A percentile compares a stretch with the other conserved stretches of the same genome.
Conservation (phyloP, 768 basidiomycete genomes). For the Pulveroboletus sp. region DNA sequence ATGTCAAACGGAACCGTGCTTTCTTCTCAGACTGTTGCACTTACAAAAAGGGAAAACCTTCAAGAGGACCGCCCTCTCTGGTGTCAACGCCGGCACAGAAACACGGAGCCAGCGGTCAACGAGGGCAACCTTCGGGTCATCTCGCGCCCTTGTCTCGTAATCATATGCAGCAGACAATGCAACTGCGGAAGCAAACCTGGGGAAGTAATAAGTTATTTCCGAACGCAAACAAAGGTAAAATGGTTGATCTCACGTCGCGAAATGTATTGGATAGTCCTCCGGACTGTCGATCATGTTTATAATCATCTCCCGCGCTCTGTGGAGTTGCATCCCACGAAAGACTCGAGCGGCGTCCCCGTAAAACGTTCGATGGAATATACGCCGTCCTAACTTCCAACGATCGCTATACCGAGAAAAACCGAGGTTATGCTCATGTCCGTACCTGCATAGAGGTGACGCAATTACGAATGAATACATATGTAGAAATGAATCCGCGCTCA, state of each 20-base stretch:
- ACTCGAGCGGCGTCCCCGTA: no score
- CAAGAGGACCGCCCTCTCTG: slow-evolving; percentile 4
- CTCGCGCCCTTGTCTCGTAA: slow-evolving; percentile 1
- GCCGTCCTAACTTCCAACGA: no score
- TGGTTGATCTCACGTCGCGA: neutral
- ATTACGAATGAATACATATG: no score
- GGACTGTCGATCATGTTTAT: neutral
- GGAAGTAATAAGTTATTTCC: no score
- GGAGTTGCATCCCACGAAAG: no score
- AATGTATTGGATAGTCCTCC: neutral
- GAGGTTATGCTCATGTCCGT: no score
- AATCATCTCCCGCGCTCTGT: no score
- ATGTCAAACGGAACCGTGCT: no score
- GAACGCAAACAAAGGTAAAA: no score
- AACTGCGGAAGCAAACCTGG: slow-evolving; percentile 33
- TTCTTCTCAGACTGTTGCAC: neutral
- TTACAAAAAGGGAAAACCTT: slow-evolving; percentile 13
- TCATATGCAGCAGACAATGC: slow-evolving; percentile 12
- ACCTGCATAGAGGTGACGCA: neutral
- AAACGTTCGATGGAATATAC: no score
- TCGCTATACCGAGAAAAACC: no score
- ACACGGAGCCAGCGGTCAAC: neutral
- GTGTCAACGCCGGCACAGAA: neutral
- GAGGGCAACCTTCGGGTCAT: neutral
- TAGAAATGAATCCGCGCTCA: neutral